Conservation (phyloP, 306 rosid species). For the Adenanthera pavonina region DNA sequence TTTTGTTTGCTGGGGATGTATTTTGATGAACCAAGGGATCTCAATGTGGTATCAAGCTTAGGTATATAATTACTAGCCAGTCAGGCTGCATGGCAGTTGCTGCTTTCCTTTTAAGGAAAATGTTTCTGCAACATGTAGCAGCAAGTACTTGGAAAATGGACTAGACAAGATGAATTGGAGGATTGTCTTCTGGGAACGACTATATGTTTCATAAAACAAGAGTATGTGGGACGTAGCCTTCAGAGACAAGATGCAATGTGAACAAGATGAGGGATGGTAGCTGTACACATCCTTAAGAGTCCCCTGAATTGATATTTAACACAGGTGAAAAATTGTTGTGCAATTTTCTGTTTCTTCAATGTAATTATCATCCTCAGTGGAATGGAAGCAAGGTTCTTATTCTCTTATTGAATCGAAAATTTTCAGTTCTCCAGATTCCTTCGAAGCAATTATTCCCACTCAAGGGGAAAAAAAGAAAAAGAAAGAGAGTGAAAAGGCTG, state of each 20-base stretch:
- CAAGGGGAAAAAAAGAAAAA: not conserved
- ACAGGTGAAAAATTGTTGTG: not conserved
- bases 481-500: not conserved
- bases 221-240: not conserved
- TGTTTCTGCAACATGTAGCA: constrained; percentile 24
- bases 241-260: constrained; percentile 2
- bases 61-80: constrained; percentile 2
- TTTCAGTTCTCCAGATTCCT: not conserved
- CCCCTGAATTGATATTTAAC: not conserved
- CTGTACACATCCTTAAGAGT: constrained; percentile 8
- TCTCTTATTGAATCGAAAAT: not conserved
- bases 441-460: not conserved
- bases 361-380: not conserved
- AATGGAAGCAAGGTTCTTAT: not conserved
- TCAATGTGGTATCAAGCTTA: constrained; percentile 19
- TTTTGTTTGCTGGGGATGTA: constrained; percentile 60
- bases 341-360: not conserved
- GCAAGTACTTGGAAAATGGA: constrained; percentile 14
- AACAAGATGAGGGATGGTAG: constrained; percentile 11
- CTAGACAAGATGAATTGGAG: constrained; percentile 20
- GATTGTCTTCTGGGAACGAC: constrained; percentile 15
- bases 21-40: constrained; percentile 30
- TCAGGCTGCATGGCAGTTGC: constrained; percentile 31
- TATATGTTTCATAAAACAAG: constrained; percentile 20
- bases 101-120: constrained; percentile 25